Percentiles rank a stretch among this genome's conserved stretches.
Evolutionary conservation across 208 protist genomes (phyloP).

Genomic region (Porcisia hertigi): DNA sequence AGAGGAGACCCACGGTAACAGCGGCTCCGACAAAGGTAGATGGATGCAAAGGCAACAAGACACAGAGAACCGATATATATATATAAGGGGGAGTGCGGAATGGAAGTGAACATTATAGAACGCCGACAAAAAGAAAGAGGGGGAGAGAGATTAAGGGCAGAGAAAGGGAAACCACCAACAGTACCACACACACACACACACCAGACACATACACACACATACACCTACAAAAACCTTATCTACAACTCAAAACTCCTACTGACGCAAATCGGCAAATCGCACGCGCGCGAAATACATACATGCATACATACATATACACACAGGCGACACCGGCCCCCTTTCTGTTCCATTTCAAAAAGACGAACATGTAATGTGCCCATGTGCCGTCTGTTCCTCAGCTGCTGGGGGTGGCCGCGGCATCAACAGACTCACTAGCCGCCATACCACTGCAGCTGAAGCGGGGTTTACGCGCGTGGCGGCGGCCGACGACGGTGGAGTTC

Average conservation of each 20-base stretch:
- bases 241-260: background rate
- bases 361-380: too few species aligned
- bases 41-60: too few species aligned
- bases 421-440: background rate
- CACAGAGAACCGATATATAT: too few species aligned
- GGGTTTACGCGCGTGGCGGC: constrained; percentile 57
- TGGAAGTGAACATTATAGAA: too few species aligned
- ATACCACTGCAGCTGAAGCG: constrained; percentile 46
- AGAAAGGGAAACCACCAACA: too few species aligned
- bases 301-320: constrained; percentile 1
- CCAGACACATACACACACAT: background rate
- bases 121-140: too few species aligned
- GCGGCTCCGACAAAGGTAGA: too few species aligned
- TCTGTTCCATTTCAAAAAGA: too few species aligned
- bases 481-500: constrained; percentile 71
- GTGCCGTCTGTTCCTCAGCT: background rate
- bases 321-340: background rate
- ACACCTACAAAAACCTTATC: background rate
- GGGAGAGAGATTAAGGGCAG: too few species aligned
- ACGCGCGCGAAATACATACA: background rate
- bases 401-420: constrained; percentile 8
- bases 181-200: background rate
- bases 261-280: background rate
- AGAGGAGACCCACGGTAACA: too few species aligned
- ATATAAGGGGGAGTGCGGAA: too few species aligned